Evolutionary conservation across 2,329 filamentous ascomycete species (phyloP).

Genomic region (Didymella lethalis): DNA sequence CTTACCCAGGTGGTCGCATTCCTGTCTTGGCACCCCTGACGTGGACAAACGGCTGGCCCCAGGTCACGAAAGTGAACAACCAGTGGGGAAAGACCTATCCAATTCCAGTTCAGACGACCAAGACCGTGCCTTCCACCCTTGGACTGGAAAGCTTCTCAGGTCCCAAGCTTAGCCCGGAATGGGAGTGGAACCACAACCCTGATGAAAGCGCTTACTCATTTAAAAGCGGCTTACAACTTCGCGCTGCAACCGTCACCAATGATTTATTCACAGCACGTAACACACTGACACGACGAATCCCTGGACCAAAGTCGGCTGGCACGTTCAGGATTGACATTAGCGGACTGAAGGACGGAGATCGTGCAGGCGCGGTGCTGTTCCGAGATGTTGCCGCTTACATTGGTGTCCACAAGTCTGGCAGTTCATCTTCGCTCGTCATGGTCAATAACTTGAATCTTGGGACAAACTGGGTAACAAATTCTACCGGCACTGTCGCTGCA

Average conservation of each 20-base stretch:
- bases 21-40: constrained; percentile 65
- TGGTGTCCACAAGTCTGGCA: constrained; percentile 55
- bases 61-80: constrained; percentile 54
- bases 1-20: constrained; percentile 64
- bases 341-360: constrained; percentile 61
- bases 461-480: constrained; percentile 44
- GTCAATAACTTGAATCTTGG: constrained; percentile 53
- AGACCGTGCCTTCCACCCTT: constrained; percentile 42
- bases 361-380: constrained; percentile 62
- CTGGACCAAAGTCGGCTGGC: constrained; percentile 53
- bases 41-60: constrained; percentile 62
- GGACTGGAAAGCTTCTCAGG: constrained; percentile 60
- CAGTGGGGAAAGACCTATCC: constrained; percentile 60
- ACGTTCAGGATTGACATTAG: constrained; percentile 61
- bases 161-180: constrained; percentile 54
- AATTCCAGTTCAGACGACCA: constrained; percentile 41
- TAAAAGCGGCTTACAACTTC: constrained; percentile 56
- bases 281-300: constrained; percentile 54
- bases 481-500: constrained; percentile 41
- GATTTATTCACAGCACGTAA: constrained; percentile 58
- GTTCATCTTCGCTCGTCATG: constrained; percentile 49
- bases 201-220: constrained; percentile 59
- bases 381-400: constrained; percentile 64
- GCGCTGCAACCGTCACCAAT: constrained; percentile 60
- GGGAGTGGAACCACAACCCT: constrained; percentile 71